Percentiles rank a stretch among this genome's conserved stretches.
Evolutionary conservation across 164 flowering plant species (phyloP).

Genomic region (Platanus orientalis): DNA sequence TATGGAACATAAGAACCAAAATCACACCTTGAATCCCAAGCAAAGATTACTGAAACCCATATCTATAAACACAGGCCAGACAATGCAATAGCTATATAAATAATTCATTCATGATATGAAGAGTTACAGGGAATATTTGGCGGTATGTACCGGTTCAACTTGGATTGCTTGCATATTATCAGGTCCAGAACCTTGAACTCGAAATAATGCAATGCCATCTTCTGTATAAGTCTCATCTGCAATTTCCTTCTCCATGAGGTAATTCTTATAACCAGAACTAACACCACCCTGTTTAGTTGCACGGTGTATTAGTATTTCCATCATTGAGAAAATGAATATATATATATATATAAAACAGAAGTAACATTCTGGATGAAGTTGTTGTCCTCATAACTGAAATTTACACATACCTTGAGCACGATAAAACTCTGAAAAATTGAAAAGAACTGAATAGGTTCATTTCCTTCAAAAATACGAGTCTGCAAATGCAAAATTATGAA

Average conservation of each 20-base stretch:
- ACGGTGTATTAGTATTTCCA: conserved; percentile 8
- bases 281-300: conserved; percentile 77
- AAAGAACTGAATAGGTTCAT: conserved; percentile 83
- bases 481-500: conserved; percentile 21
- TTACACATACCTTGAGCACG: conserved; percentile 59
- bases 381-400: background rate
- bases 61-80: background rate
- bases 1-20: too few species aligned
- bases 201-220: conserved; percentile 81
- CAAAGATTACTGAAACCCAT: background rate
- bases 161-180: conserved; percentile 99
- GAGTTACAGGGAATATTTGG: background rate
- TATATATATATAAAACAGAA: background rate
- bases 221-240: conserved; percentile 81
- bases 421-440: conserved; percentile 90
- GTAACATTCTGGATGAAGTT: background rate
- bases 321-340: conserved; percentile 2
- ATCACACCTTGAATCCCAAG: background rate
- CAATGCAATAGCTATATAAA: background rate
- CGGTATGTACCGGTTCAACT: conserved; percentile 67
- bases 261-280: conserved; percentile 78
- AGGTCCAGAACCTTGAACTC: conserved; percentile 97
- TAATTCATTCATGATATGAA: background rate
- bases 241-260: conserved; percentile 56
- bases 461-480: conserved; percentile 90